Evolutionary conservation across 2,329 filamentous ascomycete species (phyloP), one percentile per base, ranked within the genome.

Genomic region (Diaporthe amygdali): DNA sequence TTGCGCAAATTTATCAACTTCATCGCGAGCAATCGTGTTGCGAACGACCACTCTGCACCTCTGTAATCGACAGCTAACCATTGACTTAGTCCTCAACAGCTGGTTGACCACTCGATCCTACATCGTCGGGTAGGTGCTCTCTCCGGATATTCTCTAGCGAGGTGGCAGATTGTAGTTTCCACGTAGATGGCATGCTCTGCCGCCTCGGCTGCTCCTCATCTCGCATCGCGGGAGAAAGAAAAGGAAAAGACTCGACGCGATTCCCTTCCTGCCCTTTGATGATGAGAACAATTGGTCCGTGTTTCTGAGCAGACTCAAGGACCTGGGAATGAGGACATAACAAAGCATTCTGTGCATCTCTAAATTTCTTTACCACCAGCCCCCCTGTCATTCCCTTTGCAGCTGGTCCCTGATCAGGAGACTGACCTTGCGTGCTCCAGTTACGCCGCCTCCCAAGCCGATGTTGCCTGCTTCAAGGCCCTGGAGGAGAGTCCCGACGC

Each of bases 391-490:
- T 20, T 20, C 5, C 5, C 2, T 52, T 32, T 32, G 49, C 14
- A 30, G 27, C 27, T 52, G 49, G 27, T n/a, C 27, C 6, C 56
- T 61, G 39, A 46, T 14, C 56, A 32, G 56, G 25, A 56, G 32
- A 39, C 54, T 56, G 34, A 56, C 54, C n/a, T 56, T 39, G n/a
- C 34, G 34, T 30, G 54, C 54, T 56, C 54, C 32, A 90, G 85
- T 75, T 83, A 85, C 81, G 84, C 85, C 76, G 92, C 95, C 79
- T 94, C 94, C 79, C 96, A 99, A 89, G 96, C 96, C 86, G 96
- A 99, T 88, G 96, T 97, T 80, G 93, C 93, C 84, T 91, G 91
- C 87, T 98, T 93, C 93, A 97, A 98, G 91, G 93, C 93, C 80
- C 88, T 78, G 85, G 27, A 14, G 47, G 47, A 14, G 47, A 25